Percentiles rank a stretch among this genome's conserved stretches.
Evolutionary conservation across 1,139 yeast species (phyloP).

Genomic region (Kurtzmaniella quercitrusa): DNA sequence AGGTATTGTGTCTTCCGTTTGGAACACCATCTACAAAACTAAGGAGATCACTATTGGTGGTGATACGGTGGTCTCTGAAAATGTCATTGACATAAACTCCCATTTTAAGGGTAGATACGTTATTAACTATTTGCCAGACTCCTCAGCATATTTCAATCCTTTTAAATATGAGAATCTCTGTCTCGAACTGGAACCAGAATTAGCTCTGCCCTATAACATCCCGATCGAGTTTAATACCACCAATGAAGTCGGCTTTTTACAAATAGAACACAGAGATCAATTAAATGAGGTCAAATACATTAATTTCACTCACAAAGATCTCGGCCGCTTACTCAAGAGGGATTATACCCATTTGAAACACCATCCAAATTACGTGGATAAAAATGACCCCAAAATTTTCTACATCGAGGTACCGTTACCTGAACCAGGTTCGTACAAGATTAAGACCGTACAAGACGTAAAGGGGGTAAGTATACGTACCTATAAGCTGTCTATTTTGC

Average conservation of each 20-base stretch:
- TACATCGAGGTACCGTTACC: slow-evolving; percentile 57
- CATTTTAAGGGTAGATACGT: slow-evolving; percentile 86
- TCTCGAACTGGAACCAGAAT: slow-evolving; percentile 32
- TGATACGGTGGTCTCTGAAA: slow-evolving; percentile 35
- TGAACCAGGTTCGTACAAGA: slow-evolving; percentile 70
- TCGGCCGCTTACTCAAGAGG: slow-evolving; percentile 39
- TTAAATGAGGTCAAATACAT: slow-evolving; percentile 43
- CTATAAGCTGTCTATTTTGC: slow-evolving; percentile 58
- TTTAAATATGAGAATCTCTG: slow-evolving; percentile 58
- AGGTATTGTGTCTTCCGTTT: slow-evolving; percentile 33
- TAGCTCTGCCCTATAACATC: slow-evolving; percentile 22
- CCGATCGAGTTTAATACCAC: slow-evolving; percentile 86
- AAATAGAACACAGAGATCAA: slow-evolving; percentile 59
- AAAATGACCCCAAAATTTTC: slow-evolving; percentile 30
- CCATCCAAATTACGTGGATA: slow-evolving; percentile 1
- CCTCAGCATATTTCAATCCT: slow-evolving; percentile 83
- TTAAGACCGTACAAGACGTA: slow-evolving; percentile 61
- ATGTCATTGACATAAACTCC: slow-evolving; percentile 55
- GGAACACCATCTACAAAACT: slow-evolving; percentile 43
- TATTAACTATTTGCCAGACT: slow-evolving; percentile 86
- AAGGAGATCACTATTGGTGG: slow-evolving; percentile 74
- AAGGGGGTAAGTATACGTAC: slow-evolving; percentile 63
- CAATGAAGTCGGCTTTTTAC: slow-evolving; percentile 63
- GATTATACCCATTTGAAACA: slow-evolving; percentile 37
- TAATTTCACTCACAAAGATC: slow-evolving; percentile 56